Evolutionary conservation across 169 alveolate genomes (phyloP).

Genomic region (Plasmodium reichenowi): DNA sequence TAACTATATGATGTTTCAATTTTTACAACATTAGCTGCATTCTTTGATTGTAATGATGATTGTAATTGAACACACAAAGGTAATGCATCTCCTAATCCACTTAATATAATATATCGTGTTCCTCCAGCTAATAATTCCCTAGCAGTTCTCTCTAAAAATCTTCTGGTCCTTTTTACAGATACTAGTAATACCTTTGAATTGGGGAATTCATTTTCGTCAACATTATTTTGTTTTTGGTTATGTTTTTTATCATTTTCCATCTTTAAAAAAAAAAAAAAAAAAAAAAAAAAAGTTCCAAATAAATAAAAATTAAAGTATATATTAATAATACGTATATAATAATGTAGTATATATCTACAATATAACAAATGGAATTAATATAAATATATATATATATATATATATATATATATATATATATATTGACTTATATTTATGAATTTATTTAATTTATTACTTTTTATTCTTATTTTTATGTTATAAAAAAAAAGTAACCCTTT

Average conservation of each 20-base stretch:
- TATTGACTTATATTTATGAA: too few relatives aligned
- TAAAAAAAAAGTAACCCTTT: too few relatives aligned
- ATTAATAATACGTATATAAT: conserved; percentile 15
- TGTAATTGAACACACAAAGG: conserved; percentile 86
- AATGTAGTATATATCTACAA: neutral
- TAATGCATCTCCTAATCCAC: conserved; percentile 89
- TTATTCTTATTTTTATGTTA: too few relatives aligned
- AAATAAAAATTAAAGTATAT: too few relatives aligned
- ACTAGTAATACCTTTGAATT: conserved; percentile 85
- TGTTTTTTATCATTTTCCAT: conserved; percentile 70
- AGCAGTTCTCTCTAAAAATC: conserved; percentile 88
- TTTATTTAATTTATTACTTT: too few relatives aligned
- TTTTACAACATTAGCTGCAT: conserved; percentile 83
- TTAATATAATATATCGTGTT: conserved; percentile 84
- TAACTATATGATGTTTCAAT: conserved; percentile 80
- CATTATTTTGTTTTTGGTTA: conserved; percentile 56
- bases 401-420: neutral
- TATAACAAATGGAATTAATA: neutral
- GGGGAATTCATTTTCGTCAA: conserved; percentile 82
- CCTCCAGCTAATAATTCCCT: conserved; percentile 89
- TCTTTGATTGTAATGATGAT: conserved; percentile 79
- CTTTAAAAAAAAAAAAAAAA: neutral
- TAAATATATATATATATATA: neutral
- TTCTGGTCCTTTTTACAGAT: conserved; percentile 83
- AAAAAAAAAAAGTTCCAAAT: too few relatives aligned